Evolutionary conservation across 2,329 filamentous ascomycete genomes (phyloP), one percentile per base, ranked within the genome.

Genomic region (Colletotrichum lindemuthianum): DNA sequence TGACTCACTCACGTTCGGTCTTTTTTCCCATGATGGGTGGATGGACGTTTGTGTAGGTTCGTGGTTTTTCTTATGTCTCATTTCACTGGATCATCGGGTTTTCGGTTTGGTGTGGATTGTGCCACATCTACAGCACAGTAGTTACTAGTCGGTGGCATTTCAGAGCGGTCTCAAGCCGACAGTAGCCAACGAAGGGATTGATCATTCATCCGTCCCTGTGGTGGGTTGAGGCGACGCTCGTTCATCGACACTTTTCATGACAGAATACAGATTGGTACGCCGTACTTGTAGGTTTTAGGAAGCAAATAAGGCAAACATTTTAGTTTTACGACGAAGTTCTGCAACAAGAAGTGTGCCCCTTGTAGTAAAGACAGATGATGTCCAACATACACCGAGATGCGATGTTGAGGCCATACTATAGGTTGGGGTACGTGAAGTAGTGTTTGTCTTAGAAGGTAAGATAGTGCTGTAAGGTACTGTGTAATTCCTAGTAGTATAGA

Each of bases 241-340:
- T 59, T 64, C 39, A 50, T 16, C 43, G 48, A 54, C 44, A 49
- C 48, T 63, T 33, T 49, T 65, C 51, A 59, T 54, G 59, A 64
- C 63, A 64, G 54, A 59, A 49, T 64, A 63, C 63, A 66, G 63
- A 66, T 66, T 66, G 63, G 60, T 66, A 24, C 24, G 0, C 24
- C 24, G 24, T 24, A 66, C 63, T 66, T 66, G 53, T 59, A 66
- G 53, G 52, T 66, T 59, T 50, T 64, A 66, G 60, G 63, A 37
- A 64, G 63, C 48, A 66, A 24, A 59, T 54, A 7, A 44, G 45
- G 53, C 64, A 40, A 32, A 41, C 54, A 49, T 49, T 44, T n/a
- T 55, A 24, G n/a, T 24, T 24, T 43, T 10, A 36, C 13, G 4
- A 9, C 37, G 37, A 24, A 24, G 4, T 24, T 24, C 24, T 24